Conservation (phyloP, 164 flowering plant genomes). For the Buxus sempervirens region DNA sequence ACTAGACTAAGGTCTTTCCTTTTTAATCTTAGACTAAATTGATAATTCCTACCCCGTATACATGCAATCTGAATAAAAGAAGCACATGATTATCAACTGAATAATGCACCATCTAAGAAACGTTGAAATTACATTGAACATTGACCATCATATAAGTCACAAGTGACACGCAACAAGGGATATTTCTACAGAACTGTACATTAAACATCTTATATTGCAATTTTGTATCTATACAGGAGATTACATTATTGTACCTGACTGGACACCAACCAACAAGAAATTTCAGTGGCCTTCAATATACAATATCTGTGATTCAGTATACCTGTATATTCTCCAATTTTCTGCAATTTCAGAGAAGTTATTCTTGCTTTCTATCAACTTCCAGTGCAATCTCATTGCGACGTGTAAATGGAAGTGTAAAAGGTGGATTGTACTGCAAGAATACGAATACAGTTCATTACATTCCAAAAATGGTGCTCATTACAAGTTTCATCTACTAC, state of each 20-base stretch:
- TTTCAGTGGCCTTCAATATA: not conserved
- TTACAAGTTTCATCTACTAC: not conserved
- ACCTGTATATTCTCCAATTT: not conserved
- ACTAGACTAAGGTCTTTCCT: too few relatives aligned
- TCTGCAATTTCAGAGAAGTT: constrained; percentile 10
- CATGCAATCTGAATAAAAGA: too few relatives aligned
- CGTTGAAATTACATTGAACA: not conserved
- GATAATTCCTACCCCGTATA: too few relatives aligned
- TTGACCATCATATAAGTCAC: not conserved
- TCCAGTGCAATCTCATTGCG: constrained; percentile 87
- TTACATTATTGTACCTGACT: not conserved
- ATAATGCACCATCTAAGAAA: not conserved
- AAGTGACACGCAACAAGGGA: not conserved
- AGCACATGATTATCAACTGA: too few relatives aligned
- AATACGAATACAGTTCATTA: constrained; percentile 2
- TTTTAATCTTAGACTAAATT: too few relatives aligned
- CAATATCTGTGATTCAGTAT: not conserved
- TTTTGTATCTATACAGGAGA: not conserved
- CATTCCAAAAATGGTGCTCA: not conserved
- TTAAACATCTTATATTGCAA: not conserved
- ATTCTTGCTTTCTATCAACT: constrained; percentile 54
- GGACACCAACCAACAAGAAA: not conserved
- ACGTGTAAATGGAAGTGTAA: constrained; percentile 83
- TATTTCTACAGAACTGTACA: not conserved
- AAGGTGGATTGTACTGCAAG: constrained; percentile 94